phyloP scores from a whole-genome alignment of 2,329 filamentous ascomycete genomes.

The Chaetomiaceae sp. region DNA sequence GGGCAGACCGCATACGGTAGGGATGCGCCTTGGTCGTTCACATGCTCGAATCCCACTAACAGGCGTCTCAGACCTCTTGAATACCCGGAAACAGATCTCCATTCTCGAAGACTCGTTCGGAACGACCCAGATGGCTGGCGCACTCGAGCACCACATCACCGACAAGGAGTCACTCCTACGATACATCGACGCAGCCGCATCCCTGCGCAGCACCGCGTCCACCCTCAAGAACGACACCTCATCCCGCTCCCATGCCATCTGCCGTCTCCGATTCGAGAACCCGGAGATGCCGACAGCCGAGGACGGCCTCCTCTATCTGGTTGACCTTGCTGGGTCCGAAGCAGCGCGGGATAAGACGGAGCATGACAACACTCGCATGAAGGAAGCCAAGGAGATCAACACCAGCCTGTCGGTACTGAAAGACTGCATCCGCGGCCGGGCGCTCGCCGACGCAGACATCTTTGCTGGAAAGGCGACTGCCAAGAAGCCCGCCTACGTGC shows the following conservation, averaged over 20 bases:
- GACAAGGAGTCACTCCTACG: slow-evolving; percentile 27
- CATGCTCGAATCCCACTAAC: background rate
- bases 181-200: slow-evolving; percentile 33
- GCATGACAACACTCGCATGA: slow-evolving; percentile 39
- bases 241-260: slow-evolving; percentile 44
- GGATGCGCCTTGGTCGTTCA: background rate
- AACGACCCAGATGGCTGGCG: slow-evolving; percentile 38
- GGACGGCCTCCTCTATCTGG: slow-evolving; percentile 40
- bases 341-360: slow-evolving; percentile 36
- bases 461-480: slow-evolving; percentile 4
- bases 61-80: slow-evolving; percentile 34
- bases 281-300: slow-evolving; percentile 23
- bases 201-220: slow-evolving; percentile 36
- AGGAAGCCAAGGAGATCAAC: slow-evolving; percentile 43
- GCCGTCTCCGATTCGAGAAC: slow-evolving; percentile 39
- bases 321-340: slow-evolving; percentile 46
- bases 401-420: slow-evolving; percentile 44
- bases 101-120: slow-evolving; percentile 43
- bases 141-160: slow-evolving; percentile 32
- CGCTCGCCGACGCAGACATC: slow-evolving; percentile 29
- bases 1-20: slow-evolving; percentile 23
- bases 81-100: slow-evolving; percentile 35
- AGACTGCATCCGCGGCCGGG: slow-evolving; percentile 45
- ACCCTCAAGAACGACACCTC: slow-evolving; percentile 43
- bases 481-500: slow-evolving; percentile 35